Evolutionary conservation across 768 basidiomycete genomes (phyloP), one percentile per base, ranked within the genome.

Genomic region (Mycena haematopus): DNA sequence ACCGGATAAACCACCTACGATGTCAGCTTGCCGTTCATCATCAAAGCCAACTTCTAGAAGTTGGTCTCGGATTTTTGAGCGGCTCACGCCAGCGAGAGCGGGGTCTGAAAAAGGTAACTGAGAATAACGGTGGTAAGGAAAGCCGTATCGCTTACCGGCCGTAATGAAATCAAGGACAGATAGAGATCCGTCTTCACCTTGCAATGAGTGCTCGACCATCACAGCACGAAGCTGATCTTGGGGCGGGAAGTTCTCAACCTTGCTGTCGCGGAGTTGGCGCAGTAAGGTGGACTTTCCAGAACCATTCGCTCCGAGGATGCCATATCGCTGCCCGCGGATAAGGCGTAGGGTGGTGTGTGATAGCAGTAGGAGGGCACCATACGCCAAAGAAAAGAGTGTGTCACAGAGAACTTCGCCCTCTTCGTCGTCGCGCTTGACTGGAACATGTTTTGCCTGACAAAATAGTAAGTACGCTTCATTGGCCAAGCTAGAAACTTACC

Each of bases 171-270:
- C 92, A 56, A 95, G 80, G 55, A 98, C 88, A 46, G 89, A 85
- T 60, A 89, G 70, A 11, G 92, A 90, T 19, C 84, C 85, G 75
- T 98, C 93, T 78, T 98, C 95, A 56, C 96, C 95, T 78, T 96
- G 95, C 13, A 98, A 81, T 27, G 95, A 90, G 78, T 99, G 96
- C 77, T 98, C 96, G 35, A 99, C 96, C 95, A 98, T 98, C 62
- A 97, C 86, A 69, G 92, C 92, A 50, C 92, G 86, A 52, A 99
- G 79, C 75, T 95, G 83, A 65, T 89, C 87, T 68, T 88, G 94
- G 6, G 93, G 85, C 21, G 96, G 96, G 78, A 98, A 99, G 73
- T 95, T 95, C 77, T 99, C 96, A 8, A 93, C 91, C 78, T 98
- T 98, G 62, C 93, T 91, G 71, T 96, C 95, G 60, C 93, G 87